Evolutionary conservation across 2,329 filamentous ascomycete species (phyloP).

Genomic region (Xylariaceae sp.): DNA sequence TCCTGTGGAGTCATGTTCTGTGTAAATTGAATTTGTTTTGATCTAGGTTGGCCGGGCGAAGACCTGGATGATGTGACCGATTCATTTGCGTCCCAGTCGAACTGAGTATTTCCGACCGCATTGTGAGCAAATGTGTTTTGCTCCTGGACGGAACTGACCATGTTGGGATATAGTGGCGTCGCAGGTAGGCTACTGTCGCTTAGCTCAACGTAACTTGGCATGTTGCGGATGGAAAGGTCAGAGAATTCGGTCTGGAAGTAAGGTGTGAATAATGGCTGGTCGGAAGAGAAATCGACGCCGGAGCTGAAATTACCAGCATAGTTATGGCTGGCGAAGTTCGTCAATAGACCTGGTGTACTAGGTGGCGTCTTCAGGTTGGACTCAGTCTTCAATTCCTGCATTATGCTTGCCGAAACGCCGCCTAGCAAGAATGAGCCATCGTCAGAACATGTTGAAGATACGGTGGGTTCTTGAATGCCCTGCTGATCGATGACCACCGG

Average conservation of each 20-base stretch:
- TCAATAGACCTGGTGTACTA: conserved; percentile 53
- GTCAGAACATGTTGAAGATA: conserved; percentile 44
- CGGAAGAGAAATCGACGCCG: conserved; percentile 40
- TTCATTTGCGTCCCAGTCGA: conserved; percentile 53
- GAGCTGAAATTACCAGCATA: conserved; percentile 38
- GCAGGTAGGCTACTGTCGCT: conserved; percentile 49
- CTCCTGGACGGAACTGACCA: conserved; percentile 47
- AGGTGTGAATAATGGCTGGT: conserved; percentile 54
- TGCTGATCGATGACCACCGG: conserved; percentile 46
- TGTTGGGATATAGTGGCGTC: conserved; percentile 50
- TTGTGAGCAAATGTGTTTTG: conserved; percentile 38
- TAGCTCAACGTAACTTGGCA: conserved; percentile 51
- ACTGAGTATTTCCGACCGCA: conserved; percentile 47
- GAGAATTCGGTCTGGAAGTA: conserved; percentile 50
- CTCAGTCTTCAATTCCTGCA: conserved; percentile 39
- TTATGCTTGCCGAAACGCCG: conserved; percentile 21
- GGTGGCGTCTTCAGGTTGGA: conserved; percentile 56
- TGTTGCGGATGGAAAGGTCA: conserved; percentile 44
- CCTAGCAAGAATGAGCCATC: conserved; percentile 41
- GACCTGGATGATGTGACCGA: conserved; percentile 43
- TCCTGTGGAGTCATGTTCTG: conserved; percentile 50
- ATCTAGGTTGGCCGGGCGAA: conserved; percentile 42
- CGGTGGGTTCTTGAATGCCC: conserved; percentile 43
- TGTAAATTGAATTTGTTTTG: conserved; percentile 50
- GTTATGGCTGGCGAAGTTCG: conserved; percentile 45